Base-by-base conservation (phyloP, 495 filamentous ascomycete genomes). In the Neurospora sp. region DNA sequence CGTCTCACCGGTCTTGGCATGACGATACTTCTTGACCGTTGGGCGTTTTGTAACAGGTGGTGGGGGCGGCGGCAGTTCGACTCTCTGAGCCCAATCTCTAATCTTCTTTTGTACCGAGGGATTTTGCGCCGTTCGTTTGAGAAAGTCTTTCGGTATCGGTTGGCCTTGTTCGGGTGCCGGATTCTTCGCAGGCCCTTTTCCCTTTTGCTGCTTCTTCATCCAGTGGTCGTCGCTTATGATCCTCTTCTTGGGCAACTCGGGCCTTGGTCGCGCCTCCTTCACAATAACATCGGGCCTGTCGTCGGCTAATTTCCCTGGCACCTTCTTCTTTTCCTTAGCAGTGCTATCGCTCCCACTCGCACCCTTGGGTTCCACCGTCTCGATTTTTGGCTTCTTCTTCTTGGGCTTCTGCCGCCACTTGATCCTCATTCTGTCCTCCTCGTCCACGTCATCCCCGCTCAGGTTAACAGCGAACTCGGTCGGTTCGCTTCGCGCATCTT, bases 211-310 rank as follows among this genome's bases (percentile, higher is more conserved):
- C 39, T 82, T 79, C 78, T 86, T 87, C 82, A 87, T 86, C 92
- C 92, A 95, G 75, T 95, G 90, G 46, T 90, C 89, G 81, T 95
- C 93, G 76, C 92, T 94, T 27, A 95, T 86, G 31, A 95, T 90
- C 69, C 92, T 87, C 84, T 93, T 95, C 76, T 90, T 89, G 7
- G 93, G 93, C 23, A 80, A 75, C 39, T 70, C 78, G 49, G 80
- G 82, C 18, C 79, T 74, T 54, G 72, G 77, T 16, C 76, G 69
- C 27, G 70, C 72, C 6, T 72, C 74, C 35, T 35, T 73, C 11
- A 72, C 10, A 8, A 70, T 35, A 3, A 46, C 14, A 14, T 71
- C 70, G 27, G 73, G 46, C 31, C 46, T 62, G 9, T 79, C 76
- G 8, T 72, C 70, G 10, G 27, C 38, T 31, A 69, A 69, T 69